phyloP scores from a whole-genome alignment of 192 early-diverging fungal species.

The Umbelopsis sp. region DNA sequence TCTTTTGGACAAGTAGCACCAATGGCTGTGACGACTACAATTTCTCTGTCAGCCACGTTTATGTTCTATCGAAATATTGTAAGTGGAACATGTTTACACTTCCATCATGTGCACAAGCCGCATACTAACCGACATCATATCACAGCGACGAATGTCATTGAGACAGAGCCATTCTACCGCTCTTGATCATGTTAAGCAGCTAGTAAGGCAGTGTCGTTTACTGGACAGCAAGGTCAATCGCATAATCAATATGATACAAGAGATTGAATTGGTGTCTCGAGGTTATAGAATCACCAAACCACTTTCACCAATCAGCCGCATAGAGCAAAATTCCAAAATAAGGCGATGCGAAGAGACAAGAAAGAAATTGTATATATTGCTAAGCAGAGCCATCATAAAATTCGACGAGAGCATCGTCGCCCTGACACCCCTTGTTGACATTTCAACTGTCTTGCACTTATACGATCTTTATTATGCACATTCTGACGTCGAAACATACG shows the following conservation, averaged over 20 bases:
- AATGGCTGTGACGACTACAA: slow-evolving; percentile 14
- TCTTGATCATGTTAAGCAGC: slow-evolving; percentile 41
- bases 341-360: slow-evolving; percentile 55
- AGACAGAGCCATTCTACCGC: slow-evolving; percentile 47
- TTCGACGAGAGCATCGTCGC: slow-evolving; percentile 52
- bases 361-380: slow-evolving; percentile 41
- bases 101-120: not conserved
- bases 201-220: slow-evolving; percentile 49
- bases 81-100: not conserved
- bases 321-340: slow-evolving; percentile 56
- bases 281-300: slow-evolving; percentile 63
- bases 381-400: slow-evolving; percentile 46
- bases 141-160: slow-evolving; percentile 50
- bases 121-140: not conserved
- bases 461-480: slow-evolving; percentile 58
- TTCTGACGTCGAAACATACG: slow-evolving; percentile 25
- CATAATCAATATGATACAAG: slow-evolving; percentile 59
- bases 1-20: not conserved
- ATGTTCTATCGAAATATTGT: slow-evolving; percentile 45
- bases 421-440: slow-evolving; percentile 47
- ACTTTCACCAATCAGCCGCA: slow-evolving; percentile 62
- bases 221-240: slow-evolving; percentile 57
- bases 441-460: slow-evolving; percentile 41
- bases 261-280: slow-evolving; percentile 65
- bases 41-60: slow-evolving; percentile 35